A percentile compares a stretch with the other conserved stretches of the same genome.
Evolutionary conservation across 495 filamentous ascomycete species (phyloP).

Genomic region (Sphaerosporella brunnea): DNA sequence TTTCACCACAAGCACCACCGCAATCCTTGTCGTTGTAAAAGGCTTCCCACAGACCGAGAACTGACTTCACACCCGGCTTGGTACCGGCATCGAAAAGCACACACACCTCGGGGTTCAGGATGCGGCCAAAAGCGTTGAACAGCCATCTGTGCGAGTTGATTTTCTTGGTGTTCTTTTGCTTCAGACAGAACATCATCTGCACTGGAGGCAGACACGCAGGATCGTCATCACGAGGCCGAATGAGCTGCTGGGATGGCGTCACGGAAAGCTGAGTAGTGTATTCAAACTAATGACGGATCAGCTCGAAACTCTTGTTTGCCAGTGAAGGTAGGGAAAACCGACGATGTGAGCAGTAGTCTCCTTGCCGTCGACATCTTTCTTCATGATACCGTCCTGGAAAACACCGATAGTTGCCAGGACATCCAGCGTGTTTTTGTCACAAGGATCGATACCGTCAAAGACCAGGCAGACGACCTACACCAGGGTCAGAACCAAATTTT

Average conservation of each 20-base stretch:
- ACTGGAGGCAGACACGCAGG: conserved; percentile 25
- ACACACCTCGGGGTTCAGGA: conserved; percentile 28
- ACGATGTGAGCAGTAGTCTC: conserved; percentile 30
- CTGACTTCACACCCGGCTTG: conserved; percentile 26
- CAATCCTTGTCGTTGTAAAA: conserved; percentile 29
- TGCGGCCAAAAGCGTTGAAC: conserved; percentile 29
- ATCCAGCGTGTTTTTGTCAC: conserved; percentile 28
- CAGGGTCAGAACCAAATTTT: too few species aligned
- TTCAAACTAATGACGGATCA: conserved; percentile 21
- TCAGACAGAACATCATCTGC: conserved; percentile 30
- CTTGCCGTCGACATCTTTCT: conserved; percentile 28
- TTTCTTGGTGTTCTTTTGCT: conserved; percentile 31
- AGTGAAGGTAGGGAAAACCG: conserved; percentile 7
- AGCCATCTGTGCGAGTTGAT: conserved; percentile 32
- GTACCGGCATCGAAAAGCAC: conserved; percentile 30
- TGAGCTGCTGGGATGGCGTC: conserved; percentile 73
- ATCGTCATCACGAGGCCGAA: conserved; percentile 53
- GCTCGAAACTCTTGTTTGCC: conserved; percentile 2
- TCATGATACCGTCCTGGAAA: conserved; percentile 30
- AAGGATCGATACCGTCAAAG: conserved; percentile 29
- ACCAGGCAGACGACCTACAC: conserved; percentile 27
- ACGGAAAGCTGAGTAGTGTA: conserved; percentile 30
- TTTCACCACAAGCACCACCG: conserved; percentile 30
- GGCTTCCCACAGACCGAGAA: conserved; percentile 29
- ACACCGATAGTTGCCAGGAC: conserved; percentile 29